Evolutionary conservation across 2,329 filamentous ascomycete species (phyloP).

Genomic region (Colletotrichum gigasporum): DNA sequence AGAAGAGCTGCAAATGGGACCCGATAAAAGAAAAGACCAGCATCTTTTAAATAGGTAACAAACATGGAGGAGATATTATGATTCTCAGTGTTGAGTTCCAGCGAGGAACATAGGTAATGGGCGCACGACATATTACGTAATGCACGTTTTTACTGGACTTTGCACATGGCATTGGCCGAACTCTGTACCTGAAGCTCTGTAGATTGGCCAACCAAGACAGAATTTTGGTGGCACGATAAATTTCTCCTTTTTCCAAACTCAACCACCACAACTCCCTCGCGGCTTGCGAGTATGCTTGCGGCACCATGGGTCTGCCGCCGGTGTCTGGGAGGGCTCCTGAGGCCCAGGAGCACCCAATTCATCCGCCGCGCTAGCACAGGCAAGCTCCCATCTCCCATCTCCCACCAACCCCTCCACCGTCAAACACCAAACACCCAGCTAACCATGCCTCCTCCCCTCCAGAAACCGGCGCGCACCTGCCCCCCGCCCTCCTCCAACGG

Average conservation of each 20-base stretch:
- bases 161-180: background rate
- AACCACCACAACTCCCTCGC: background rate
- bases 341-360: constrained; percentile 40
- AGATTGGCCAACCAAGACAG: background rate
- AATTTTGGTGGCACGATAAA: background rate
- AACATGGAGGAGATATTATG: too few relatives aligned
- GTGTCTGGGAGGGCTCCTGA: constrained; percentile 52
- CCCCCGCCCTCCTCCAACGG: constrained; percentile 66
- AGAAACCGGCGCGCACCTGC: constrained; percentile 49
- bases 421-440: background rate
- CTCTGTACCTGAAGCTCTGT: constrained; percentile 9
- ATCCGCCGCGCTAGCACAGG: constrained; percentile 55
- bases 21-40: too few relatives aligned
- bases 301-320: constrained; percentile 63
- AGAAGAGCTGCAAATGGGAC: too few relatives aligned
- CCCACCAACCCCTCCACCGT: background rate
- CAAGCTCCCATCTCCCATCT: background rate
- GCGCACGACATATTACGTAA: too few relatives aligned
- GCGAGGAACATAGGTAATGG: too few relatives aligned
- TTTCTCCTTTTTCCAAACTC: background rate
- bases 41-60: too few relatives aligned
- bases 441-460: background rate
- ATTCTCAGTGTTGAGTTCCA: too few relatives aligned
- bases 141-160: background rate
- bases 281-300: constrained; percentile 42